Conservation (phyloP, 345 rosid genomes). For the Citrus reticulata region DNA sequence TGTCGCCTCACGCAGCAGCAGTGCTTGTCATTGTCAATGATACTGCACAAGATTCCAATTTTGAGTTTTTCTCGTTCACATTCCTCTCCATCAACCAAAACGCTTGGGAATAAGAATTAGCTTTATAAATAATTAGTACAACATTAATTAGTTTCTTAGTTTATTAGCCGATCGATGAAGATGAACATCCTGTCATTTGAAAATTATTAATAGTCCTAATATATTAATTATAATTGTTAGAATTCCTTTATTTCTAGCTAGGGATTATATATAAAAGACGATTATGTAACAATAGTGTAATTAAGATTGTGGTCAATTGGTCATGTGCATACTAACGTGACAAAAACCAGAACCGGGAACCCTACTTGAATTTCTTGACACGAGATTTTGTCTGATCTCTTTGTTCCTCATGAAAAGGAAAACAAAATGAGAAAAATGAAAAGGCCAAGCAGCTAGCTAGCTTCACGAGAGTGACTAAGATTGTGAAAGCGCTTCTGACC, state of each 20-base stretch:
- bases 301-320: constrained; percentile 19
- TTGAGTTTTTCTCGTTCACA: not conserved
- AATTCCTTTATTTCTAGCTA: too few species aligned
- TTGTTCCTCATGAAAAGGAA: constrained; percentile 3
- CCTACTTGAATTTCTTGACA: constrained; percentile 1
- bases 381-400: constrained; percentile 8
- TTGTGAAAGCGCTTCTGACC: too few species aligned
- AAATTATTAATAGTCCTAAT: too few species aligned
- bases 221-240: too few species aligned
- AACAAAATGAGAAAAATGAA: not conserved
- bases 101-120: too few species aligned
- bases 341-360: constrained; percentile 9
- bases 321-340: constrained; percentile 14
- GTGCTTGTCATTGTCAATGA: not conserved
- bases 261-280: not conserved
- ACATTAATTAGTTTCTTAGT: too few species aligned
- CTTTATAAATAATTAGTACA: too few species aligned
- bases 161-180: too few species aligned
- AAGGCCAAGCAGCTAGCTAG: not conserved
- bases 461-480: not conserved
- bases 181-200: too few species aligned
- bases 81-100: not conserved
- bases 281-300: constrained; percentile 25
- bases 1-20: not conserved
- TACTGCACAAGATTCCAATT: not conserved